phyloP scores from a whole-genome alignment of 345 rosid genomes.

The Brassica rapa region DNA sequence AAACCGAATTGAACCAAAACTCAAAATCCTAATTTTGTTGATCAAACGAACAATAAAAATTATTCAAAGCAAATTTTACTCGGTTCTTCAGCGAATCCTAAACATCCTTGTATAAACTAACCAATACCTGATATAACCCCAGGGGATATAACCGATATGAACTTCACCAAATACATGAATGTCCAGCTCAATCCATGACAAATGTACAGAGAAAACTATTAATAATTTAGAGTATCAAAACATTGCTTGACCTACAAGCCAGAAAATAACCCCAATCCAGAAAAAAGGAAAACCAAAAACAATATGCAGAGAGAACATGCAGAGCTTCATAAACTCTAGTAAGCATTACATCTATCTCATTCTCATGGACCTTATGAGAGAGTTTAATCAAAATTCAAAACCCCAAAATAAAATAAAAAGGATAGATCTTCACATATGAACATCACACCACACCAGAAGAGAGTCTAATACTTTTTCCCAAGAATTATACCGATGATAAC shows the following conservation, averaged over 20 bases:
- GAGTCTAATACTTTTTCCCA: slow-evolving; percentile 74
- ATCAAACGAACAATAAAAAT: too few species aligned
- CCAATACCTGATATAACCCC: too few species aligned
- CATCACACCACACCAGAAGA: slow-evolving; percentile 25
- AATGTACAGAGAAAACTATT: neutral
- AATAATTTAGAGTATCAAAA: slow-evolving; percentile 9
- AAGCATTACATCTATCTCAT: slow-evolving; percentile 8
- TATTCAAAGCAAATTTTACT: too few species aligned
- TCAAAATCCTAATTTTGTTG: too few species aligned
- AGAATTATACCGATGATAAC: slow-evolving; percentile 70
- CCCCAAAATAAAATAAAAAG: neutral
- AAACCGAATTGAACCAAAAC: too few species aligned
- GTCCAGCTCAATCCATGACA: neutral
- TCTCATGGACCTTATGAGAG: slow-evolving; percentile 14
- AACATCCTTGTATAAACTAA: too few species aligned
- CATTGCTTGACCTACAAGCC: slow-evolving; percentile 38
- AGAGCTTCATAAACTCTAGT: slow-evolving; percentile 19
- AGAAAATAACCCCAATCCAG: slow-evolving; percentile 12
- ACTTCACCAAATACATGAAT: too few species aligned
- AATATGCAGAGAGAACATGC: slow-evolving; percentile 29
- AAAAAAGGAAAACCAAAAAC: slow-evolving; percentile 14
- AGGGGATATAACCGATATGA: too few species aligned
- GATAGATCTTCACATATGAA: slow-evolving; percentile 18
- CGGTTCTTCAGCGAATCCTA: too few species aligned
- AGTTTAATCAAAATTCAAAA: slow-evolving; percentile 31